Evolutionary conservation across 495 filamentous ascomycete genomes (phyloP).

Genomic region (Lindgomyces ingoldianus): DNA sequence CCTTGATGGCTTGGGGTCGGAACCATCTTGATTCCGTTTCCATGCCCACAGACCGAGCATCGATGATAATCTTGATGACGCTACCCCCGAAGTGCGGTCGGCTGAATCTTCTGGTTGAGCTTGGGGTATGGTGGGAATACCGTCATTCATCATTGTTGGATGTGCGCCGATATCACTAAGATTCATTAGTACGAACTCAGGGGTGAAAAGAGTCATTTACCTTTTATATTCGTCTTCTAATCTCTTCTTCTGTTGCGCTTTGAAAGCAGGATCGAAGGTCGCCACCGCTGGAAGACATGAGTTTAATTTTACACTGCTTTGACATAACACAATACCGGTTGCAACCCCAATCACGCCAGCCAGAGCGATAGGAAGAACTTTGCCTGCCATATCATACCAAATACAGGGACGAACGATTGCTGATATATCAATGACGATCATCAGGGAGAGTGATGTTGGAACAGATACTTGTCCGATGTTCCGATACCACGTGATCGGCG

Average conservation of each 20-base stretch:
- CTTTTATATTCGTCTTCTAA: slow-evolving; percentile 30
- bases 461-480: no score
- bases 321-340: slow-evolving; percentile 14
- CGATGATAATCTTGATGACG: slow-evolving; percentile 13
- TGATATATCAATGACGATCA: no score
- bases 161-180: background rate
- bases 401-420: background rate
- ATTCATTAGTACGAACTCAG: background rate
- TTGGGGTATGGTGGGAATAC: no score
- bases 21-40: background rate
- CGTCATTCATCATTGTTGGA: no score
- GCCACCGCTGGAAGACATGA: slow-evolving; percentile 1
- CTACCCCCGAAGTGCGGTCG: background rate
- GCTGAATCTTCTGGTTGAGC: background rate
- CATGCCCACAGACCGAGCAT: slow-evolving; percentile 22
- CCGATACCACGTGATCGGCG: background rate
- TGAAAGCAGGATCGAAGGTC: slow-evolving; percentile 25
- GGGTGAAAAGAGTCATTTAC: background rate
- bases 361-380: slow-evolving; percentile 21
- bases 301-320: background rate
- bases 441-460: no score
- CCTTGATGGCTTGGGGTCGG: background rate
- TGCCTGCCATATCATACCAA: slow-evolving; percentile 10
- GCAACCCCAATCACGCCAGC: slow-evolving; percentile 23
- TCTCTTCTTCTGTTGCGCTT: slow-evolving; percentile 22